Conservation (phyloP, 345 rosid genomes). For the Combretum micranthum region DNA sequence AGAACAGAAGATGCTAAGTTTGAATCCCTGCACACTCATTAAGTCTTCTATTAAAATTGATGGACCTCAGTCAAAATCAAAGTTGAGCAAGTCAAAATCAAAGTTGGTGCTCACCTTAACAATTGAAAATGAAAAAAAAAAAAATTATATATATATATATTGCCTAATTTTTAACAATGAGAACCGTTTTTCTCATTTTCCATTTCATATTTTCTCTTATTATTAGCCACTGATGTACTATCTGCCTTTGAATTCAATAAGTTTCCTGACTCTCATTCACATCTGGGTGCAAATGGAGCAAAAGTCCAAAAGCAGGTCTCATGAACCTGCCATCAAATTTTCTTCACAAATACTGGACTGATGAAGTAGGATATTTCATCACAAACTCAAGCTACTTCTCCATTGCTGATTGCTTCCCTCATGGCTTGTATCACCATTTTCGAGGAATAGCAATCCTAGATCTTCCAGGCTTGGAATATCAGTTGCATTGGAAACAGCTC, state of each 20-base stretch:
- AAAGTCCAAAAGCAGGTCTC: slow-evolving; percentile 11
- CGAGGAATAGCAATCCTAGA: slow-evolving; percentile 30
- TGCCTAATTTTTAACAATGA: no score
- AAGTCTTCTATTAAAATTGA: no score
- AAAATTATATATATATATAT: no score
- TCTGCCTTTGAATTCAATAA: neutral
- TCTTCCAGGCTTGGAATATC: slow-evolving; percentile 44
- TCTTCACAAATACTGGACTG: slow-evolving; percentile 9
- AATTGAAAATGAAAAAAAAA: no score
- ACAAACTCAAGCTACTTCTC: slow-evolving; percentile 34
- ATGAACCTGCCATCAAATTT: slow-evolving; percentile 11
- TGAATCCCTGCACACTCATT: no score
- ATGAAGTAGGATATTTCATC: slow-evolving; percentile 26
- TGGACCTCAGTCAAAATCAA: no score
- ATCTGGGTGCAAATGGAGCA: neutral
- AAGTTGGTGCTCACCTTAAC: no score
- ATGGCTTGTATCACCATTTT: slow-evolving; percentile 24
- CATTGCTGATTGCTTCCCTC: slow-evolving; percentile 8
- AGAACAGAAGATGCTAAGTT: no score
- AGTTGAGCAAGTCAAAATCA: no score
- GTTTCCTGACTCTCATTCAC: slow-evolving; percentile 3
- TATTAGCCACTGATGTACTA: no score
- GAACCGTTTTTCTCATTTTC: no score
- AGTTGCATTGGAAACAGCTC: slow-evolving; percentile 23
- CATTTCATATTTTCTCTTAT: no score